Conservation (phyloP, 2,329 filamentous ascomycete genomes). For the Colletotrichum eremochloae region DNA sequence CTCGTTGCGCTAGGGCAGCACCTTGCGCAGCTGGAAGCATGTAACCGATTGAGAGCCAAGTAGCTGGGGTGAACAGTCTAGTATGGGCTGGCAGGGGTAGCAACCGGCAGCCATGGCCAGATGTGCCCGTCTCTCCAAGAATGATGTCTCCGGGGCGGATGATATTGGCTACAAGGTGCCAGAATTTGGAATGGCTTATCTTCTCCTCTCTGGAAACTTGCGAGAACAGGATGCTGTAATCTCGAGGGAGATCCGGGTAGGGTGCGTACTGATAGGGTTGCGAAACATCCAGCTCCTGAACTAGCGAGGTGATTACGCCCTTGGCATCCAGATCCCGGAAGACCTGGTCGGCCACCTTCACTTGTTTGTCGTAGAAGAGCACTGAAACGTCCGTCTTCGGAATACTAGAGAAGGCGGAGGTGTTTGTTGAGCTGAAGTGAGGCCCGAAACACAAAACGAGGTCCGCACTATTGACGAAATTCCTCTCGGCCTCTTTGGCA, state of each 20-base stretch:
- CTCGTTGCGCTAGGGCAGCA: constrained; percentile 66
- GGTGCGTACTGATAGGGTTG: constrained; percentile 45
- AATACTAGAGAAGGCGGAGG: constrained; percentile 9
- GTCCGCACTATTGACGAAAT: constrained; percentile 38
- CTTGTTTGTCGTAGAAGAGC: constrained; percentile 50
- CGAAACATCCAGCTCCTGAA: constrained; percentile 44
- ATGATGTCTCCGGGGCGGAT: constrained; percentile 67
- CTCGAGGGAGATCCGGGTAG: constrained; percentile 48
- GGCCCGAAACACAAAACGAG: constrained; percentile 31
- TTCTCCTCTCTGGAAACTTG: constrained; percentile 46
- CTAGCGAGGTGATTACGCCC: constrained; percentile 44
- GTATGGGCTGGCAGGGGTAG: constrained; percentile 63
- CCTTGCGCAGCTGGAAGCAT: constrained; percentile 70
- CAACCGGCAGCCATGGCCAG: constrained; percentile 65
- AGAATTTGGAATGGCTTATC: constrained; percentile 64
- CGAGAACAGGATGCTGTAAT: constrained; percentile 43
- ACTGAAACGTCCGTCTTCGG: constrained; percentile 9
- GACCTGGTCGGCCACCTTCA: constrained; percentile 43
- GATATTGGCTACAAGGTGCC: constrained; percentile 47
- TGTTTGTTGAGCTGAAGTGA: constrained; percentile 31
- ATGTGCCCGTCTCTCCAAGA: constrained; percentile 70
- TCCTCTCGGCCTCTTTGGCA: constrained; percentile 44
- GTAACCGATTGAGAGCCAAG: constrained; percentile 73
- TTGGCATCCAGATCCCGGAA: constrained; percentile 48
- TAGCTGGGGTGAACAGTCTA: constrained; percentile 63